phyloP scores from a whole-genome alignment of 176 grass and related monocot species.

The Guadua angustifolia region DNA sequence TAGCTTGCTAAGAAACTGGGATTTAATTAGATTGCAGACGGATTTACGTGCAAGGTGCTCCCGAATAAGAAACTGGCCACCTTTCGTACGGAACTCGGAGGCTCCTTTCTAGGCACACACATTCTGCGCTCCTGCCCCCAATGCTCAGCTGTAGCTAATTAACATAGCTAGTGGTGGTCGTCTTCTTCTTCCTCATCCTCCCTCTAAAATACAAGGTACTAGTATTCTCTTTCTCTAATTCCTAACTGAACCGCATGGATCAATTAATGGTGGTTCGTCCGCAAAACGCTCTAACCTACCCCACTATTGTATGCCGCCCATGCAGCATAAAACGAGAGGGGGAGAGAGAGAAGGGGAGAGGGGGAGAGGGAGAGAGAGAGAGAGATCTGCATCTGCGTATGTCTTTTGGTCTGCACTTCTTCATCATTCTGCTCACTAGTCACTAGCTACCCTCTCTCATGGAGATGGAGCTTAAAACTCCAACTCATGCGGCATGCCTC shows the following conservation, averaged over 20 bases:
- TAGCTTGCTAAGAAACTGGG: constrained; percentile 24
- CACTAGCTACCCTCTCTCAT: constrained; percentile 47
- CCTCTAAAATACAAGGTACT: neutral
- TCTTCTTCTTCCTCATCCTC: neutral
- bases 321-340: constrained; percentile 32
- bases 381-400: constrained; percentile 31
- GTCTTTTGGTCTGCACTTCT: constrained; percentile 58
- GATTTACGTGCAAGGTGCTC: constrained; percentile 58
- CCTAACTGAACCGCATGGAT: constrained; percentile 36
- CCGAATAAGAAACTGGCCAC: constrained; percentile 47
- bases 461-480: constrained; percentile 49
- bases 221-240: neutral
- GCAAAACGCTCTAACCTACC: constrained; percentile 50
- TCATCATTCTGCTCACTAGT: constrained; percentile 78
- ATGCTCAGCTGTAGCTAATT: constrained; percentile 29
- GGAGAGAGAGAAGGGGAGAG: constrained; percentile 37
- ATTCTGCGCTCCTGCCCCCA: constrained; percentile 96
- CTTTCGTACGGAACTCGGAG: constrained; percentile 53
- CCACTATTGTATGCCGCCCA: constrained; percentile 53
- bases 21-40: constrained; percentile 44
- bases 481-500: constrained; percentile 25
- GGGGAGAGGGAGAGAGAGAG: constrained; percentile 5
- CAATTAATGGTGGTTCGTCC: constrained; percentile 27
- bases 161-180: neutral
- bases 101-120: constrained; percentile 86